These are phyloP conservation scores for Nemania sp. DNA, from an alignment of 2,329 filamentous ascomycete genomes.

Conservation along the genomic window DNA sequence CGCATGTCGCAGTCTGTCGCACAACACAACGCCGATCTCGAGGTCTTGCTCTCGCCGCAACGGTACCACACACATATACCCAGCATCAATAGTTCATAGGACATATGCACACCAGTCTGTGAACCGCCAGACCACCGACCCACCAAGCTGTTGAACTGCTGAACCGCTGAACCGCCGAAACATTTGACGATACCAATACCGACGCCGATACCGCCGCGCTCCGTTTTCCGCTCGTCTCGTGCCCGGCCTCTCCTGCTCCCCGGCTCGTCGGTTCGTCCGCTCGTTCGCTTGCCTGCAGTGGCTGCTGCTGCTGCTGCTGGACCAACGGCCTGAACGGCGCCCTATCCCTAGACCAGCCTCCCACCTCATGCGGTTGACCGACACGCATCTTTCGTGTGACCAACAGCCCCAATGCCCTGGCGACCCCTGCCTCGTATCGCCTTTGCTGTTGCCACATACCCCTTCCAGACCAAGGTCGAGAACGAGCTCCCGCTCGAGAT, in stretches of 20 bases:
- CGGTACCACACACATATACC: background rate
- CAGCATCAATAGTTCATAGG: background rate
- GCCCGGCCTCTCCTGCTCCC: background rate
- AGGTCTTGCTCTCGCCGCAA: slow-evolving; percentile 6
- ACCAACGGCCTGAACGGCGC: slow-evolving; percentile 17
- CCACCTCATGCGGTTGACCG: slow-evolving; percentile 41
- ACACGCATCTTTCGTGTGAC: slow-evolving; percentile 37
- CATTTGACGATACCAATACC: too few species aligned
- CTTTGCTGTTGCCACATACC: slow-evolving; percentile 95
- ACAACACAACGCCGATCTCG: slow-evolving; percentile 7
- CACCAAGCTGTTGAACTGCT: too few species aligned
- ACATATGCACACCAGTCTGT: background rate
- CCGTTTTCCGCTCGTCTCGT: background rate
- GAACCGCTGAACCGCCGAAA: slow-evolving; percentile 1
- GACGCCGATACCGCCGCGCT: too few species aligned
- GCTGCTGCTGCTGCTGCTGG: too few species aligned
- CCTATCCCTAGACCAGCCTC: slow-evolving; percentile 15
- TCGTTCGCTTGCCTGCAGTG: slow-evolving; percentile 25
- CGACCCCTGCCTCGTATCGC: slow-evolving; percentile 94
- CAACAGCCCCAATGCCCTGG: slow-evolving; percentile 77
- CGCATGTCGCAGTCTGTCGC: background rate
- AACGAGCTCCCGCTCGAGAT: slow-evolving; percentile 96
- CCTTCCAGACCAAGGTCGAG: slow-evolving; percentile 82
- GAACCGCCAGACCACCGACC: too few species aligned
- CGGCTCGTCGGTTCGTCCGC: slow-evolving; percentile 18